These are phyloP conservation scores for Phylloporus scabripes DNA, from an alignment of 768 basidiomycete genomes.

Conservation along the genomic window DNA sequence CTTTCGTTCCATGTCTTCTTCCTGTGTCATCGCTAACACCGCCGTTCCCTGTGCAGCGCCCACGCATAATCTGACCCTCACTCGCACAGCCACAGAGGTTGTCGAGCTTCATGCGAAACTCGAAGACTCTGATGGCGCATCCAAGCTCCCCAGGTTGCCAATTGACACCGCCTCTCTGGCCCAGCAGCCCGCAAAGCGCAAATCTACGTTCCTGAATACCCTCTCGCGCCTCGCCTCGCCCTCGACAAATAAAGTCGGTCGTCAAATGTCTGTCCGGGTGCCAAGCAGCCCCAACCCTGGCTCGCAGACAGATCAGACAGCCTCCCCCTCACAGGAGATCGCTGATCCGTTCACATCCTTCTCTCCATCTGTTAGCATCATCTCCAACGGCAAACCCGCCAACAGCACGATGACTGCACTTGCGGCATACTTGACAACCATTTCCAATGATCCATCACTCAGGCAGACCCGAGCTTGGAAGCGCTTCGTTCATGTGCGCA, in stretches of 20 bases:
- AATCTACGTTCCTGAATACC: constrained; percentile 81
- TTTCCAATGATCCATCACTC: constrained; percentile 62
- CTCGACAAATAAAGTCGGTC: constrained; percentile 46
- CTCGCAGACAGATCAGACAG: constrained; percentile 33
- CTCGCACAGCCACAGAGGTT: constrained; percentile 69
- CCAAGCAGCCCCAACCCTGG: constrained; percentile 29
- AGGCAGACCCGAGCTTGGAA: constrained; percentile 73
- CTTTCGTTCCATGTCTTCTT: constrained; percentile 15
- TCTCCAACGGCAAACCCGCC: constrained; percentile 23
- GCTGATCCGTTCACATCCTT: constrained; percentile 57
- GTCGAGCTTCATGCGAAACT: constrained; percentile 81
- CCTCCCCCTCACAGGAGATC: constrained; percentile 50
- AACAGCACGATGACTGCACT: constrained; percentile 60
- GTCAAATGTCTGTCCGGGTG: constrained; percentile 35
- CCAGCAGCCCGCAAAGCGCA: constrained; percentile 55
- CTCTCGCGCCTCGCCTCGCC: constrained; percentile 80
- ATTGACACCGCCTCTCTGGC: constrained; percentile 52
- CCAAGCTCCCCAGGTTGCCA: constrained; percentile 57
- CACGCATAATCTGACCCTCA: constrained; percentile 85
- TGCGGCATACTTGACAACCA: constrained; percentile 72
- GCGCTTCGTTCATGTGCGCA: constrained; percentile 78
- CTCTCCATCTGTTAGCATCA: constrained; percentile 22
- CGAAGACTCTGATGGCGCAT: constrained; percentile 52
- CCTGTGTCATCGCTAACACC: constrained; percentile 25
- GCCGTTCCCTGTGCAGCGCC: constrained; percentile 51